Evolutionary conservation across 2,329 filamentous ascomycete genomes (phyloP).

Genomic region (Fusarium pininemorale): DNA sequence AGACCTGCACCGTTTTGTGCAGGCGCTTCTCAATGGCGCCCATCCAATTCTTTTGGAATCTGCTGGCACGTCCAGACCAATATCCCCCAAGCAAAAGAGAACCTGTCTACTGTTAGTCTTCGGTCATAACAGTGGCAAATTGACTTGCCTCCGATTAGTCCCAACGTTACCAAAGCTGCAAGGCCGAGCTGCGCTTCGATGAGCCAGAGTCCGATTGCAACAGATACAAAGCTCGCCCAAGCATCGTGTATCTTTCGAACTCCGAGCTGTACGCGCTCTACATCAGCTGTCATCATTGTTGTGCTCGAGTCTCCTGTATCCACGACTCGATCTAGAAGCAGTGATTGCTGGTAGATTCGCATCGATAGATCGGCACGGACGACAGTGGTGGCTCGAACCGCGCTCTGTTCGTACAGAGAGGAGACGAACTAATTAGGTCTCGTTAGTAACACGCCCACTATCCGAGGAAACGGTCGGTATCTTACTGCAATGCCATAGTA

Average conservation of each 20-base stretch:
- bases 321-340: not conserved
- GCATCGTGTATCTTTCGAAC: not conserved
- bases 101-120: not conserved
- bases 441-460: fast-evolving
- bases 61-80: not conserved
- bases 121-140: fast-evolving
- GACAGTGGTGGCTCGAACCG: not conserved
- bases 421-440: fast-evolving
- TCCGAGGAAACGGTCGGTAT: fast-evolving
- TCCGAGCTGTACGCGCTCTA: not conserved
- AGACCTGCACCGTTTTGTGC: not conserved
- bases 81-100: fast-evolving
- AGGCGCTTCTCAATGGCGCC: not conserved
- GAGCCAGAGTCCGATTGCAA: not conserved
- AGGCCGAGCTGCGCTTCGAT: not conserved
- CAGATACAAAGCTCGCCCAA: not conserved
- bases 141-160: not conserved
- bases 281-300: not conserved
- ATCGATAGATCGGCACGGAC: not conserved
- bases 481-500: not conserved
- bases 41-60: not conserved
- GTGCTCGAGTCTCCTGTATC: not conserved
- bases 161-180: not conserved
- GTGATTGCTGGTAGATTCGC: not conserved
- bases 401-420: not conserved